Evolutionary conservation across 31 red algal species (phyloP), one percentile per base, ranked within the genome.

Genomic region (Endocladia muricata): DNA sequence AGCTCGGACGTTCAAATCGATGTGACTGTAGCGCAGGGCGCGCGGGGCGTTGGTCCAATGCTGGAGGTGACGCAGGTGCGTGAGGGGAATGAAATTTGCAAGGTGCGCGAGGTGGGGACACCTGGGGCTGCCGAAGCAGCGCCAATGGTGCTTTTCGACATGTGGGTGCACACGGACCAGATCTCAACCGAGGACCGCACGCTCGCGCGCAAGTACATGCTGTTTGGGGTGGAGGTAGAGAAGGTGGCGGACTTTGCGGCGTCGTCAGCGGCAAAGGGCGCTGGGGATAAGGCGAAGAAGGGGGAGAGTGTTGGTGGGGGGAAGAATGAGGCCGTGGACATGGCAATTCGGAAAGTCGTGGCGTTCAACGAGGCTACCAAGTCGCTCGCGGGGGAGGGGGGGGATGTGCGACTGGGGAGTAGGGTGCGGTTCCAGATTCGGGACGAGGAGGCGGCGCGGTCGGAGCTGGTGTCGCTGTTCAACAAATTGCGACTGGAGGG

Each of bases 121-220:
- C 55, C 61, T 1, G 68, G 41, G 21, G 37, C 38, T 47, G 55
- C 71, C 23, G 25, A 43, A 11, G 86, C 48, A 6, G 33, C 77
- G 17, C 86, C 86, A 17, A 90, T 90, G 86, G 65, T 77, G 25
- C 51, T 90, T 33, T 54, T 90, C n/a, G 86, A 90, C 55, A 82
- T 90, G 86, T 90, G 86, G 86, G 72, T 55, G 43, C 55, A 65
- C 3, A 90, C 70, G 17, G 86, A 83, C 37, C 58, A 57, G 19
- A 82, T 90, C 31, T 76, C 77, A 34, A 41, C 59, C 17, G 77
- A 90, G 61, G 86, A 90, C 23, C 51, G 70, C 25, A 11, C 34
- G 36, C 63, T 56, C 34, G 59, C 77, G 5, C 37, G 69, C 23
- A 39, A 77, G 37, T 90, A 90, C 37, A 31, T 90, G 71, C 42